These are phyloP conservation scores for Aureobasidium sp. DNA, from an alignment of 2,329 filamentous ascomycete genomes.

Conservation along the genomic window DNA sequence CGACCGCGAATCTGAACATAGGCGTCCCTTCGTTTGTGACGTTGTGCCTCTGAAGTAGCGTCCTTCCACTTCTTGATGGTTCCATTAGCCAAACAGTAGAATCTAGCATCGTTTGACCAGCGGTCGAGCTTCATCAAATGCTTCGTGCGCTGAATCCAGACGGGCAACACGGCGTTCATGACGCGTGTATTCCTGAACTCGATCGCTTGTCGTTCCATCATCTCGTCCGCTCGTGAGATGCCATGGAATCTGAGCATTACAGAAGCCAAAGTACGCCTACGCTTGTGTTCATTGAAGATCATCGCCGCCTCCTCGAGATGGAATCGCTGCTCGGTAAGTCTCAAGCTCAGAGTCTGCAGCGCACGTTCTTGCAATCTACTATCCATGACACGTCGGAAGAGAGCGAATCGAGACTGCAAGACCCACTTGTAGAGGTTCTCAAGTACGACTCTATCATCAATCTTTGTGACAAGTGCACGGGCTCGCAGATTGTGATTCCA, in stretches of 20 bases:
- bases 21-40: constrained; percentile 46
- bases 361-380: constrained; percentile 19
- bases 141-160: constrained; percentile 29
- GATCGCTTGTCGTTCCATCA: constrained; percentile 30
- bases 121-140: constrained; percentile 41
- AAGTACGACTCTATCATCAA: constrained; percentile 48
- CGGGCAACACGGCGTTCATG: constrained; percentile 30
- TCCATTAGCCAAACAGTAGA: constrained; percentile 46
- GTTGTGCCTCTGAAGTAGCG: constrained; percentile 42
- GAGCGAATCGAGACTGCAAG: constrained; percentile 38
- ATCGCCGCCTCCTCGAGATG: constrained; percentile 12
- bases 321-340: constrained; percentile 15
- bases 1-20: constrained; percentile 47
- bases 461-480: constrained; percentile 42
- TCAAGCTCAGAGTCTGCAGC: constrained; percentile 16
- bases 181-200: constrained; percentile 35
- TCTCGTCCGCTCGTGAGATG: constrained; percentile 24
- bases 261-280: constrained; percentile 21
- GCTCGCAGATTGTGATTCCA: constrained; percentile 56
- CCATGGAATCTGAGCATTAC: constrained; percentile 24
- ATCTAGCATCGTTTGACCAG: constrained; percentile 48
- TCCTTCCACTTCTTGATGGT: constrained; percentile 45
- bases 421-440: constrained; percentile 55
- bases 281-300: constrained; percentile 22
- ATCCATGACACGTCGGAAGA: constrained; percentile 32